phyloP scores from a whole-genome alignment of 2,329 filamentous ascomycete species.

The Ceratocystis alfenasii region DNA sequence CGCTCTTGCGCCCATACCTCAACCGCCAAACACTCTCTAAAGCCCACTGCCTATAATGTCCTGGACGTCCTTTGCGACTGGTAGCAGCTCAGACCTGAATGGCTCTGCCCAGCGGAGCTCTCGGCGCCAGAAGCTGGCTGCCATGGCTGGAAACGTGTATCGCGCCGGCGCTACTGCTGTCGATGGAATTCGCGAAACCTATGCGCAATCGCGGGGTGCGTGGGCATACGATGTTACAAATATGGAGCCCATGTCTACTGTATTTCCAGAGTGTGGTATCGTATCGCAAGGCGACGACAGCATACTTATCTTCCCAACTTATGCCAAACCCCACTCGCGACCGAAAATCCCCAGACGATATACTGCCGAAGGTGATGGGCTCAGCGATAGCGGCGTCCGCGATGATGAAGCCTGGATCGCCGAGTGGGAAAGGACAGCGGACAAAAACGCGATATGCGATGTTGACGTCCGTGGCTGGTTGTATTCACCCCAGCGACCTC shows the following conservation, averaged over 20 bases:
- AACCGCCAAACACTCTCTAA: neutral
- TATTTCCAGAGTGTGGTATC: slow-evolving; percentile 77
- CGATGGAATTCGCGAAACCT: slow-evolving; percentile 48
- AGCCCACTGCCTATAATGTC: slow-evolving; percentile 8
- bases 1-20: too few species aligned
- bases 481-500: slow-evolving; percentile 72
- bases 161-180: slow-evolving; percentile 45
- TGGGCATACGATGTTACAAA: slow-evolving; percentile 26
- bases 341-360: slow-evolving; percentile 4
- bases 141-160: slow-evolving; percentile 47
- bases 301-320: slow-evolving; percentile 91
- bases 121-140: slow-evolving; percentile 65
- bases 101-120: slow-evolving; percentile 49
- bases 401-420: slow-evolving; percentile 65
- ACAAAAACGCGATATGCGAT: slow-evolving; percentile 76
- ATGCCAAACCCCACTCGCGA: slow-evolving; percentile 56
- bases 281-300: slow-evolving; percentile 71
- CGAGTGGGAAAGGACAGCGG: slow-evolving; percentile 69
- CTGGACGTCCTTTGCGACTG: slow-evolving; percentile 14
- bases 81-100: slow-evolving; percentile 20
- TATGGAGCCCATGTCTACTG: slow-evolving; percentile 49
- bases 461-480: slow-evolving; percentile 95
- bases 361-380: slow-evolving; percentile 26
- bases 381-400: slow-evolving; percentile 34
- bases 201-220: slow-evolving; percentile 40